These are phyloP conservation scores for Ceratobasidium sp. DNA, from an alignment of 1,284 basidiomycete species.

Conservation along the genomic window DNA sequence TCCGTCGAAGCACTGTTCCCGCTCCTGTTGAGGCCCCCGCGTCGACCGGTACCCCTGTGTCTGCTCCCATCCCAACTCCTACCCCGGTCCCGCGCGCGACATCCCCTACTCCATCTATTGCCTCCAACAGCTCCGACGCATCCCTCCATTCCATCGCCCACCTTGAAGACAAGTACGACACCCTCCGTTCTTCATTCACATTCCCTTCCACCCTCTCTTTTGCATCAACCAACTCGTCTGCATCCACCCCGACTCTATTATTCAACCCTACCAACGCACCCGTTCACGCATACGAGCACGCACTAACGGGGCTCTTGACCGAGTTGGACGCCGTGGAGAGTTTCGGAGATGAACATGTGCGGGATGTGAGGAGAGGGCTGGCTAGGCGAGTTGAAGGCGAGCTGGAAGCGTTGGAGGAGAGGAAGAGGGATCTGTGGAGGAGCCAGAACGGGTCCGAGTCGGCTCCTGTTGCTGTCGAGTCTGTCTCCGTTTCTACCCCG, in stretches of 20 bases:
- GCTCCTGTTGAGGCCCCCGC: constrained; percentile 5
- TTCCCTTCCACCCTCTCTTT: constrained; percentile 47
- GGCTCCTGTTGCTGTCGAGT: constrained; percentile 35
- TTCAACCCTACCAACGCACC: constrained; percentile 70
- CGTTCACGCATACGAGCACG: constrained; percentile 70
- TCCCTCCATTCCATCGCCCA: constrained; percentile 46
- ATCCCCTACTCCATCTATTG: constrained; percentile 22
- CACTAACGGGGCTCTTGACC: constrained; percentile 71
- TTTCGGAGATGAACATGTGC: constrained; percentile 69
- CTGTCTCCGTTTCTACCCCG: constrained; percentile 17
- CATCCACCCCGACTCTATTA: constrained; percentile 55
- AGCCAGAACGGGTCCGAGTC: constrained; percentile 3
- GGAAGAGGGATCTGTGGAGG: constrained; percentile 58
- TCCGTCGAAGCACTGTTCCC: constrained; percentile 18
- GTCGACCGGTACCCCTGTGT: constrained; percentile 1
- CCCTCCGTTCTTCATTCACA: constrained; percentile 43
- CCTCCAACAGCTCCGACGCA: constrained; percentile 26
- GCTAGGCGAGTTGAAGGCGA: constrained; percentile 74
- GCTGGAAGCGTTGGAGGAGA: constrained; percentile 65
- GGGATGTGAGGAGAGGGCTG: constrained; percentile 69
- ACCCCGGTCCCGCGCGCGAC: constrained; percentile 7
- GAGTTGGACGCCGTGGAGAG: constrained; percentile 77
- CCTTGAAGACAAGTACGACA: constrained; percentile 45
- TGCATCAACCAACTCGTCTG: constrained; percentile 15
- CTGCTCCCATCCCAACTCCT: constrained; percentile 6